Base-by-base conservation (phyloP, 1,284 basidiomycete genomes). In the Naganishia sp. region DNA sequence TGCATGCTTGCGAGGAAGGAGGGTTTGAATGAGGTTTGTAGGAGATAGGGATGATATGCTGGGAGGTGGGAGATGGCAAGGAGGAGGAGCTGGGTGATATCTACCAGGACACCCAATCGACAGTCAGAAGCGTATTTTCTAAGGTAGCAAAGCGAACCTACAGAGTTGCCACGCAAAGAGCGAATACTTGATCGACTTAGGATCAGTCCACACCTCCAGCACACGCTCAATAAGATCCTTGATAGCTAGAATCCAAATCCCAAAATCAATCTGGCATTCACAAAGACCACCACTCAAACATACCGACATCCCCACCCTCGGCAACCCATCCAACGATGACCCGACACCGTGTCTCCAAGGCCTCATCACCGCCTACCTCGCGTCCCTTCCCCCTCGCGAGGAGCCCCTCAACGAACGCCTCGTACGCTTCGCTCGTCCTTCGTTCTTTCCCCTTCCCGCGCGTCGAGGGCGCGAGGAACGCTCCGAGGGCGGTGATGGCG, bases 1-100 rank as follows among this genome's bases (percentile, higher is more conserved):
- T 89, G 86, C 35, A 97, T 84, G 6, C 87, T 87, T 23, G 83
- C 82, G 65, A 98, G 84, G 73, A 98, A 89, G 0, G 81, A 68
- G 0, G 86, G 80, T 0, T 86, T 88, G 51, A 72, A 79, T 6
- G 77, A 83, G 35, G 76, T 73, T 39, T 51, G 77, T 72, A 71
- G 75, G 67, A 73, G 81, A 71, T 68, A 71, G 10, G 79, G 71
- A 41, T 86, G 84, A 21, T 82, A 78, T 9, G 80, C 69, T 2
- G 85, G 84, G 32, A 92, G 81, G 53, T 87, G 84, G 0, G 86
- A 86, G 23, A 88, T 71, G 0, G 82, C 80, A 23, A 89, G 79
- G 1, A 94, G 80, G 15, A 94, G 81, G 1, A 91, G 78, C 4
- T 86, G 81, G 0, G 92, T 90, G 25, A 89, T 74, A 75, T 88